Base-by-base conservation (phyloP, 2,329 filamentous ascomycete species). In the Neofusicoccum sp. region DNA sequence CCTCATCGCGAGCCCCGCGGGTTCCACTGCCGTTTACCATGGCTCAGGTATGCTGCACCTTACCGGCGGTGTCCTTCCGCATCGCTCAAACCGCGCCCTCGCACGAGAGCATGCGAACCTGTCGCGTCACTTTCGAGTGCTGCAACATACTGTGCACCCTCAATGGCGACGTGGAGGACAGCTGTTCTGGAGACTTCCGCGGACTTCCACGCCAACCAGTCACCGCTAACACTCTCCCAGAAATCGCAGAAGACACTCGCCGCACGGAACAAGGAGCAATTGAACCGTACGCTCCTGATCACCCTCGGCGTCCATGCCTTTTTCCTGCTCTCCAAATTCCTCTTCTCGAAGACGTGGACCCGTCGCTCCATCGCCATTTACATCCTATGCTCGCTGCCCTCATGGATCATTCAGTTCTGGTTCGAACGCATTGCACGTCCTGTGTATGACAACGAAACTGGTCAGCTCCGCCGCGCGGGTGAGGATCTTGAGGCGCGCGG, bases 401-500 rank as follows among this genome's bases (percentile, higher is more conserved):
- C 89, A 59, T 83, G 96, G 59, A 73, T 89, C 69, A 92, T 95
- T 78, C 88, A 98, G 76, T 90, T 91, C 73, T 88, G 92, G 71
- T 89, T 99, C 66, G 95, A 99, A 77, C 85, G 85, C 50, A 87
- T 93, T 6, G 92, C 91, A 11, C 90, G 94, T 8, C 95, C 95
- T 29, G 88, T 82, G 65, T 91, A 89, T 74, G 86, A 87, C 67
- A 75, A 87, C 28, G 68, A 71, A 12, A 63, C 64, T 60, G 77
- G 76, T 64, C 83, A 88, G n/a, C 82, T 98, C 66, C 88, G 86
- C 74, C 87, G 84, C 36, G 82, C 91, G 0, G 94, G 95, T 47
- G 93, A 98, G 75, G 95, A 99, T 76, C 85, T 99, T 58, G 87
- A 90, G 60, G 91, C 92, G 8, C 85, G 89, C 37, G 95, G 95